Evolutionary conservation across 192 early-diverging fungal species (phyloP).

Genomic region (Gaertneriomyces semiglobifer): DNA sequence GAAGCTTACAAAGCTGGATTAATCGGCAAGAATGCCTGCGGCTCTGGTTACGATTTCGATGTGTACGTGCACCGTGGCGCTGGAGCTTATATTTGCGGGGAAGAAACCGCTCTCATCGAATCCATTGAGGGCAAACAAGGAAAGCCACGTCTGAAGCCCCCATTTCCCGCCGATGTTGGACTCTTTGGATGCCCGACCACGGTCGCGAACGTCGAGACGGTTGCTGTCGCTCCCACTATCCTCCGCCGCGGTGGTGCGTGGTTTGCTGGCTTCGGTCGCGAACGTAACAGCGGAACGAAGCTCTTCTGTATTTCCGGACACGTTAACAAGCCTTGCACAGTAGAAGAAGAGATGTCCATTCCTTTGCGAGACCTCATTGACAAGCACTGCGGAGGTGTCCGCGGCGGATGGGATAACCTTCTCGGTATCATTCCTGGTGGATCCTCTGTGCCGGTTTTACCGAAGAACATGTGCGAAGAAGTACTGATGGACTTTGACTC

Average conservation of each 20-base stretch:
- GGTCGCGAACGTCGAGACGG: conserved; percentile 99
- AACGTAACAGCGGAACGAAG: conserved; percentile 92
- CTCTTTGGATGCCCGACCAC: conserved; percentile 98
- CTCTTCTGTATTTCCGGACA: conserved; percentile 97
- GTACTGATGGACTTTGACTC: conserved; percentile 99
- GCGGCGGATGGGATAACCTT: conserved; percentile 98
- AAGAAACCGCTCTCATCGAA: conserved; percentile 71
- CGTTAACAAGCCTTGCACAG: conserved; percentile 95
- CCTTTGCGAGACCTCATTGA: conserved; percentile 91
- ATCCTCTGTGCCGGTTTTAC: conserved; percentile 86
- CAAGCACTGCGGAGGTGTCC: conserved; percentile 93
- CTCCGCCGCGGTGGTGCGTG: conserved; percentile 82
- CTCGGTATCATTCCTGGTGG: conserved; percentile 97
- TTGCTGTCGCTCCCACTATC: conserved; percentile 97
- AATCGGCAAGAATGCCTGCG: conserved; percentile 99
- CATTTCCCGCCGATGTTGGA: conserved; percentile 97
- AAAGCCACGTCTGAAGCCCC: conserved; percentile 98
- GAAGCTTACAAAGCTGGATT: conserved; percentile 96
- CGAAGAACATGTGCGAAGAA: conserved; percentile 80
- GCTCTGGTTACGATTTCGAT: conserved; percentile 94
- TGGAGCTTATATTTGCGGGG: conserved; percentile 97
- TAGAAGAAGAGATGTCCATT: conserved; percentile 99
- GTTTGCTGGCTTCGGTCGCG: conserved; percentile 93
- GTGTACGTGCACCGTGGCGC: conserved; percentile 96
- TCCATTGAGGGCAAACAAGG: conserved; percentile 91